phyloP scores from a whole-genome alignment of 257 asterid genomes.

The Cynanchum wilfordii region DNA sequence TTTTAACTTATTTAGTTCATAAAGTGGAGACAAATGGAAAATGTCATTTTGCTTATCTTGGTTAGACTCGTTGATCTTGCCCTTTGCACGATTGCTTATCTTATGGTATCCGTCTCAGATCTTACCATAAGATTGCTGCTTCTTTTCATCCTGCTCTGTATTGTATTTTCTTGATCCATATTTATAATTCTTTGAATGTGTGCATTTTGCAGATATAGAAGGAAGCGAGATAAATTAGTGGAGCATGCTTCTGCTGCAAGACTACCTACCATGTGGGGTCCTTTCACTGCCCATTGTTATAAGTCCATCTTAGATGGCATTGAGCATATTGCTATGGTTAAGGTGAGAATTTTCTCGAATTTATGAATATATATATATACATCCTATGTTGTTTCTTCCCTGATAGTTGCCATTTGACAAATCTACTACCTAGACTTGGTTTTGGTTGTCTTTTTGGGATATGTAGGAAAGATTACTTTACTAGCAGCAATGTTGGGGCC shows the following conservation, averaged over 20 bases:
- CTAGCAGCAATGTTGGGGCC: neutral
- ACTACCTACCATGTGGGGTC: slow-evolving; percentile 96
- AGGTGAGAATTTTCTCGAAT: slow-evolving; percentile 44
- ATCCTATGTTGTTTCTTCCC: neutral
- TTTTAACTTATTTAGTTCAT: neutral
- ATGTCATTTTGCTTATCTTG: neutral
- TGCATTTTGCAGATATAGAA: slow-evolving; percentile 63
- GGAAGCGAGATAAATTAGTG: slow-evolving; percentile 81
- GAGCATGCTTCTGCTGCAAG: slow-evolving; percentile 88
- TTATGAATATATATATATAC: too few relatives aligned
- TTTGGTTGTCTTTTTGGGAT: too few relatives aligned
- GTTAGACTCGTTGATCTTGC: neutral
- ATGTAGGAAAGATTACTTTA: neutral
- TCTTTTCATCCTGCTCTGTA: neutral
- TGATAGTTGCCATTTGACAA: neutral
- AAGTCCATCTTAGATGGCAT: slow-evolving; percentile 83
- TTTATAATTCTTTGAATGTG: slow-evolving; percentile 17
- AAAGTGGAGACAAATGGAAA: neutral
- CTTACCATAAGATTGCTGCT: neutral
- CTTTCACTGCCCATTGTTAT: slow-evolving; percentile 81
- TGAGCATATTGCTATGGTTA: slow-evolving; percentile 97
- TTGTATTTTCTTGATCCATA: neutral
- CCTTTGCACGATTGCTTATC: neutral
- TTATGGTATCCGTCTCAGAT: neutral
- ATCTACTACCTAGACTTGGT: neutral